Base-by-base conservation (phyloP, 208 protist genomes). In the Vickermania ingenoplastis region DNA sequence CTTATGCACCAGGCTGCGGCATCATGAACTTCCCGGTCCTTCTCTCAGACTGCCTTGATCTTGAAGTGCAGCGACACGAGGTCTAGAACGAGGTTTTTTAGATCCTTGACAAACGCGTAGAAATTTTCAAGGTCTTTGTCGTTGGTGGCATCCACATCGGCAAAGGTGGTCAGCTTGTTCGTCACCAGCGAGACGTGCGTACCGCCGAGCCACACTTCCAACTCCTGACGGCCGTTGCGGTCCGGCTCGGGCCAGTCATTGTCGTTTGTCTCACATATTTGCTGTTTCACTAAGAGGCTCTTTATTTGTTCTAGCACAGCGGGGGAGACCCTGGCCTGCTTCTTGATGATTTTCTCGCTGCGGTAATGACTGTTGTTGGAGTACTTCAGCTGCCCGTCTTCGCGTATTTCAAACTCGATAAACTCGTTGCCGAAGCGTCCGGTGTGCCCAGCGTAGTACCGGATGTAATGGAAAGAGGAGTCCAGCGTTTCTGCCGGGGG, bases 381-480 rank as follows among this genome's bases (percentile, higher is more conserved):
- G 48, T 95, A 95, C 67, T 87, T 85, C 22, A 95, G 69, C 5
- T 73, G 79, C 26, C 88, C 88, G 57, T 84, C 81, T 23, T 88
- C 79, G 21, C 80, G 63, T 30, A 95, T 71, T 27, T 91, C 83
- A 58, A 92, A 95, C 55, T 95, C 84, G 0, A 92, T 61, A 69
- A 95, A 92, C 71, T 95, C 84, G 58, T 90, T 91, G n/a, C 88
- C 88, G 63, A 92, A 92, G 23, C 85, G 79, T 25, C 88, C 88
- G 11, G 79, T 86, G 59, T 95, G 88, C 1, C 88, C 88, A 0
- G 81, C 79, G 70, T 88, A 95, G 63, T 91, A 95, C 27, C 88
- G 81, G 17, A 95, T 52, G 63, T 89, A 90, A 64, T 91, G 67
- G 21, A 94, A 65, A 27, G 71, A 71, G 0, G 87, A 91, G 31